Evolutionary conservation across 495 filamentous ascomycete genomes (phyloP), one percentile per base, ranked within the genome.

Genomic region (Xylaria grammica): DNA sequence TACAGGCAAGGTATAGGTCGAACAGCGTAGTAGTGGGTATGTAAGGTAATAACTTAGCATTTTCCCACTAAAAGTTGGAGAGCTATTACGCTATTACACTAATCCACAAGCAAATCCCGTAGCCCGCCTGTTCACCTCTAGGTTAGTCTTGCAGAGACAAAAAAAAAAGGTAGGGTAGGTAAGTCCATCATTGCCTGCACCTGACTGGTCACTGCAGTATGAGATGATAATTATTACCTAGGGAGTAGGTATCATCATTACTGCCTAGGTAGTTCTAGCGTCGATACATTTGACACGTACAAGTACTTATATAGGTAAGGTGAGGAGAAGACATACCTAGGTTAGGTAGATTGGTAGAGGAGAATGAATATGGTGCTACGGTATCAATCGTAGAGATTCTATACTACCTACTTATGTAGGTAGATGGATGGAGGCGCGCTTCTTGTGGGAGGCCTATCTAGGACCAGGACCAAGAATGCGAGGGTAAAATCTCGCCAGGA

Each of bases 381-480:
- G n/a, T n/a, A n/a, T 30, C 49, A 50, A 50, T 26, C 29, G n/a
- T 26, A 50, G 24, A 50, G 26, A 50, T 50, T 11, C 22, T 26
- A 24, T 24, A 45, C 20, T n/a, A n/a, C n/a, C n/a, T n/a, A n/a
- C n/a, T n/a, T n/a, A n/a, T n/a, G n/a, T n/a, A 11, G 45, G 30
- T 27, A 51, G 49, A 24, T 0, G 13, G 44, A 46, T 4, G 7
- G 44, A 30, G 17, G 17, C 27, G 26, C 17, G 30, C 49, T 51
- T 50, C 30, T 51, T 30, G 27, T 9, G 26, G 26, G 17, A 30
- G 49, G 27, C 27, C 26, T 30, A n/a, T 27, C 48, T 27, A 19
- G 20, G 49, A 51, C 49, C 9, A 51, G n/a, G 46, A 51, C 27
- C n/a, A n/a, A n/a, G n/a, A n/a, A n/a, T n/a, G n/a, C n/a, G 49